Evolutionary conservation across 2,329 filamentous ascomycete genomes (phyloP), one percentile per base, ranked within the genome.

Genomic region (Zelopaecilomyces penicillatus): DNA sequence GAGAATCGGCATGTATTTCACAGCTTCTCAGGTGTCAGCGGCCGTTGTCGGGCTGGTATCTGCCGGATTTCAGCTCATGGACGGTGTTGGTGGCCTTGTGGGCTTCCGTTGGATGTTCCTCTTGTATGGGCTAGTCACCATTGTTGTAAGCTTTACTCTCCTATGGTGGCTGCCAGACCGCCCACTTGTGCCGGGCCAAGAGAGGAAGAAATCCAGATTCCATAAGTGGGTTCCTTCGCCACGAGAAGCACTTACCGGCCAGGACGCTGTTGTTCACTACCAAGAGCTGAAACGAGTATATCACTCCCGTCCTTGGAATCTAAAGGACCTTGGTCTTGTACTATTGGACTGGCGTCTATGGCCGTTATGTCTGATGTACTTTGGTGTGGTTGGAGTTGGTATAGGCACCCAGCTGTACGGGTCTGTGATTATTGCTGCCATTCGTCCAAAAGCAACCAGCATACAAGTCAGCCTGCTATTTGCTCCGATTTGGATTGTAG

Each of bases 41-140:
- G 85, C 89, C 0, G 88, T 94, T 0, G 89, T 94, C 3, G 88
- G 89, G 2, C 75, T 95, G 4, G 89, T 95, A 5, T 95, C 87
- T 7, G 89, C 89, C 0, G 89, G 88, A 0, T 95, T 95, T 59
- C 89, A 95, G 64, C 71, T 91, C 58, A 94, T 95, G 85, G 88
- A 95, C 57, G 87, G 86, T 0, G 57, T 75, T 0, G 73, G 77
- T 4, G 87, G 87, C 0, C 72, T 94, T 0, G 84, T 87, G 4
- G 89, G 89, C 4, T 91, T 88, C 59, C 83, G 85, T 52, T 93
- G 86, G 86, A 95, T 95, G 89, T 95, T 95, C 59, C 74, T 95
- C 39, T 65, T 95, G 19, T 95, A 90, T 56, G 89, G 89, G 2
- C 68, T 95, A 7, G 74, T 87, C 42, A 85, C 80, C 3, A 71